Conservation (phyloP, 2,329 filamentous ascomycete genomes). For the Endoconidiophora polonica region DNA sequence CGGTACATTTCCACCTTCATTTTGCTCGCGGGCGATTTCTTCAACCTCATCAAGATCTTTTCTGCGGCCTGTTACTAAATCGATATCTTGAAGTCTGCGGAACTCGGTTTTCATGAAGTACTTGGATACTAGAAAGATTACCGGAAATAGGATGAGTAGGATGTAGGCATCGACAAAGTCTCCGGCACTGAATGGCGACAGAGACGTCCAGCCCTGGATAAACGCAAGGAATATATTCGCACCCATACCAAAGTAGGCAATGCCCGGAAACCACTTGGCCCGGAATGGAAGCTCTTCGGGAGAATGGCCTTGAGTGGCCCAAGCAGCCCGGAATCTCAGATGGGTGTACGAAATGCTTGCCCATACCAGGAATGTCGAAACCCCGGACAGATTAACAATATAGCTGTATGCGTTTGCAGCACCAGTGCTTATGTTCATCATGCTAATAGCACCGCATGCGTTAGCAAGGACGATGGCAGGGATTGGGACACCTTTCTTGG, state of each 20-base stretch:
- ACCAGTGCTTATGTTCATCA: slow-evolving; percentile 57
- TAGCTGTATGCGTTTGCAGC: slow-evolving; percentile 49
- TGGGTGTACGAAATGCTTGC: slow-evolving; percentile 53
- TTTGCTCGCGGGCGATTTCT: slow-evolving; percentile 18
- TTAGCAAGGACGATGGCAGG: slow-evolving; percentile 52
- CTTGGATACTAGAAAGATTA: slow-evolving; percentile 41
- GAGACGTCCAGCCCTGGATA: slow-evolving; percentile 43
- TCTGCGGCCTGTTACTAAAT: slow-evolving; percentile 38
- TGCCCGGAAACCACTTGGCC: slow-evolving; percentile 37
- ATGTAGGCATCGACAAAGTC: slow-evolving; percentile 50
- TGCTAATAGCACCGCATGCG: slow-evolving; percentile 50
- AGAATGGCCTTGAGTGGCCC: slow-evolving; percentile 39
- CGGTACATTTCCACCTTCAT: slow-evolving; percentile 16
- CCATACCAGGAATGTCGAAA: slow-evolving; percentile 59
- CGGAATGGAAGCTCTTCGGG: slow-evolving; percentile 38
- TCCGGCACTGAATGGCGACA: slow-evolving; percentile 39
- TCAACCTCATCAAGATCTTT: slow-evolving; percentile 34
- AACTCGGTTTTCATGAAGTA: slow-evolving; percentile 34
- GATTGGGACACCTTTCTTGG: slow-evolving; percentile 43
- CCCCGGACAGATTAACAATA: slow-evolving; percentile 53
- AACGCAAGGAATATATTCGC: slow-evolving; percentile 43
- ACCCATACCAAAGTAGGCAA: slow-evolving; percentile 40
- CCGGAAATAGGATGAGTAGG: slow-evolving; percentile 38
- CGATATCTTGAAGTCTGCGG: slow-evolving; percentile 34
- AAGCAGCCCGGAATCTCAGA: slow-evolving; percentile 52